phyloP scores from a whole-genome alignment of 1,284 basidiomycete genomes.

The Cryptococcus jaspeensis region DNA sequence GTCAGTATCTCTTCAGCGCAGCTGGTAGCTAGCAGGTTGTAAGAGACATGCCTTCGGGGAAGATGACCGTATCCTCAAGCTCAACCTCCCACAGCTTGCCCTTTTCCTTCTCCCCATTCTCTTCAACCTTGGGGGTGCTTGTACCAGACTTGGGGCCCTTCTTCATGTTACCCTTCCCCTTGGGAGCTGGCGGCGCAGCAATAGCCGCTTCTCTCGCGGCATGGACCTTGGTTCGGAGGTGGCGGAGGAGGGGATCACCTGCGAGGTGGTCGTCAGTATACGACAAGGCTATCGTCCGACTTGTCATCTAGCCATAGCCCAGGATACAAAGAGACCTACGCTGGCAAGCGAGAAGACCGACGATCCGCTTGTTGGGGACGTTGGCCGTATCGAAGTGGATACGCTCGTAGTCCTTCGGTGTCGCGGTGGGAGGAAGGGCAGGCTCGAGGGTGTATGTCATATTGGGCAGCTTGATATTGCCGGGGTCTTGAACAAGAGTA shows the following conservation, averaged over 20 bases:
- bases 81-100: conserved; percentile 56
- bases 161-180: conserved; percentile 39
- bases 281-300: not conserved
- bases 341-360: conserved; percentile 52
- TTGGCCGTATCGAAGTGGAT: conserved; percentile 45
- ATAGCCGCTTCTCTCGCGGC: conserved; percentile 26
- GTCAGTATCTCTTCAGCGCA: not conserved
- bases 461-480: not conserved
- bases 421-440: conserved; percentile 29
- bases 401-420: conserved; percentile 45
- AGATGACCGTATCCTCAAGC: conserved; percentile 78
- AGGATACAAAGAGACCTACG: conserved; percentile 35
- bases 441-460: conserved; percentile 39
- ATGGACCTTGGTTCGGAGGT: conserved; percentile 33
- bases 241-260: conserved; percentile 49
- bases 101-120: conserved; percentile 1
- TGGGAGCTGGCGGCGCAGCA: conserved; percentile 34
- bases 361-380: conserved; percentile 44
- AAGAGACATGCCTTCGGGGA: conserved; percentile 63
- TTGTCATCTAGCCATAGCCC: not conserved
- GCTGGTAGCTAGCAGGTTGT: not conserved
- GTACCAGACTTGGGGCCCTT: conserved; percentile 5
- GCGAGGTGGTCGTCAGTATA: not conserved
- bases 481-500: not conserved
- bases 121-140: conserved; percentile 6